Base-by-base conservation (phyloP, 306 rosid species). In the Prunus mume region DNA sequence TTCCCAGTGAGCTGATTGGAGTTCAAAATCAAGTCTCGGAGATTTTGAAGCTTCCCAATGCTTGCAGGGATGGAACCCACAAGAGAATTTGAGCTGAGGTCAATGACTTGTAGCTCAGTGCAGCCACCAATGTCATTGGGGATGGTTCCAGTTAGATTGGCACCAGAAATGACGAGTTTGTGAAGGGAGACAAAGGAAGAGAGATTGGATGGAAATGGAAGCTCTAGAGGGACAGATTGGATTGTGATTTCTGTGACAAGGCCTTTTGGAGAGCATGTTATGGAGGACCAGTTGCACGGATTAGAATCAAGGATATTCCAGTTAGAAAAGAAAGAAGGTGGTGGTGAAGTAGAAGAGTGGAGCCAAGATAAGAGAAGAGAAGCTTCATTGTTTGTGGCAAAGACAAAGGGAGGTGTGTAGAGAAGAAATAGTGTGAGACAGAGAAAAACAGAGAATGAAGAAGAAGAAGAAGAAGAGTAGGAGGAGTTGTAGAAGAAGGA, bases 231-330 rank as follows among this genome's bases (percentile, higher is more conserved):
- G 71, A 84, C 57, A 18, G 96, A 90, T 14, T 85, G 80, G 25
- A 95, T 85, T 51, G 71, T 86, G 70, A 95, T 90, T 65, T 95
- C 93, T 32, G 89, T 81, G 75, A 92, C 91, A 56, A 88, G 79
- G 19, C 84, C 86, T 17, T 73, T 84, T 12, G 91, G 28, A 75
- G 98, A 95, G 64, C 97, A 92, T 52, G 90, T 61, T 72, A 95
- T 89, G 87, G 77, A 80, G 81, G 97, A 84, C 98, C 98, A 95
- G 49, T 92, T 92, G 80, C 98, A 95, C 77, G 97, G 97, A 73
- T 71, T 83, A 6, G 86, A 2, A 65, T 95, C 89, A 71, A 58
- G 90, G 13, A 89, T 78, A 71, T 90, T 88, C 98, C 96, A 90
- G 79, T 87, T 72, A 0, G 93, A 89, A 65, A 92, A 89, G 34